Evolutionary conservation across 2,329 filamentous ascomycete species (phyloP).

Genomic region (Clarireedia hainanense): DNA sequence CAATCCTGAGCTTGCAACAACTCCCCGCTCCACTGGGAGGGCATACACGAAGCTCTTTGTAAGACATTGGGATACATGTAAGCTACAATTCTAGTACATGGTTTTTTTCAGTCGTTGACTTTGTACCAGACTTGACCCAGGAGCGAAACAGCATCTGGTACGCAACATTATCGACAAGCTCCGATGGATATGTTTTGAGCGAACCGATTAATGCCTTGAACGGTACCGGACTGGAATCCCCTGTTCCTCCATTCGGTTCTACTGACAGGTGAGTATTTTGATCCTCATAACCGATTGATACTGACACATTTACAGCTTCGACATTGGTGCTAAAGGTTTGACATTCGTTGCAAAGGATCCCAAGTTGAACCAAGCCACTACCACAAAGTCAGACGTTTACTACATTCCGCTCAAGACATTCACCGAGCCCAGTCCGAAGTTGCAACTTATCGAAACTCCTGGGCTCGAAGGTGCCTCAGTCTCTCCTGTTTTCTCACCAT

Average conservation of each 20-base stretch:
- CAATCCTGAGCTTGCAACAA: conserved; percentile 16
- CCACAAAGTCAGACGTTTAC: conserved; percentile 20
- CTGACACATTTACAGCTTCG: conserved; percentile 13
- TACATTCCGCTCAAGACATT: conserved; percentile 21
- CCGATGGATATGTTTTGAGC: conserved; percentile 17
- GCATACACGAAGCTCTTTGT: conserved; percentile 20
- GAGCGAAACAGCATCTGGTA: conserved; percentile 23
- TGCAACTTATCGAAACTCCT: conserved; percentile 16
- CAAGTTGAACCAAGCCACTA: conserved; percentile 16
- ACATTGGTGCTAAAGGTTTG: conserved; percentile 16
- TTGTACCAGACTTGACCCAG: conserved; percentile 13
- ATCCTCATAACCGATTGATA: neutral
- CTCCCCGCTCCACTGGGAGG: conserved; percentile 12
- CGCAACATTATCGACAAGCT: conserved; percentile 13
- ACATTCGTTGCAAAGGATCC: conserved; percentile 19
- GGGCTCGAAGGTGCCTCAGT: conserved; percentile 19
- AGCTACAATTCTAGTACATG: neutral
- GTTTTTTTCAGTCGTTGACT: neutral
- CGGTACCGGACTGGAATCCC: conserved; percentile 21
- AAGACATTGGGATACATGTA: conserved; percentile 24
- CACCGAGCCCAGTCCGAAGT: conserved; percentile 9
- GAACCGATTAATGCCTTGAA: conserved; percentile 22
- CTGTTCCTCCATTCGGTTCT: conserved; percentile 17
- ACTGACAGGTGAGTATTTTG: conserved; percentile 14
- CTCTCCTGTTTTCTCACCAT: conserved; percentile 57